Percentiles rank a stretch among this genome's conserved stretches.
Conservation (phyloP, 2,329 filamentous ascomycete genomes). For the Rutstroemia sydowiana region DNA sequence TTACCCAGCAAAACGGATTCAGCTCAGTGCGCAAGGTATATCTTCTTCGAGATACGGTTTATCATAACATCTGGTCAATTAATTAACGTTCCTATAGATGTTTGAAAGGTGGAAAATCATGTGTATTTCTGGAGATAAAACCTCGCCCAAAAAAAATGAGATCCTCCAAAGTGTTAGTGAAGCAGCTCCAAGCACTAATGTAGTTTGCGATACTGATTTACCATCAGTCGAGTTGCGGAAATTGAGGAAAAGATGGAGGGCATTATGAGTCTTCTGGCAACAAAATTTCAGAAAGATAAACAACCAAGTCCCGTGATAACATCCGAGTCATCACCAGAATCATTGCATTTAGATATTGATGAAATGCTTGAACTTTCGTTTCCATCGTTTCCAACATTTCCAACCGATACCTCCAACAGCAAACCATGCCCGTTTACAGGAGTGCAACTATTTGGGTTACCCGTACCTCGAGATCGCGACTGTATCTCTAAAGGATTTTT, state of each 20-base stretch:
- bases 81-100: constrained; percentile 8
- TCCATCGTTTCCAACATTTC: neutral
- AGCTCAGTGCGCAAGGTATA: constrained; percentile 45
- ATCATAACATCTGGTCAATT: constrained; percentile 37
- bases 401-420: constrained; percentile 42
- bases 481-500: constrained; percentile 13
- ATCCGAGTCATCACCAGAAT: neutral
- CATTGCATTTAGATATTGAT: neutral
- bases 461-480: constrained; percentile 13
- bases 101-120: constrained; percentile 13
- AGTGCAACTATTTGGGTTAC: constrained; percentile 37
- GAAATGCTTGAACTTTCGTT: neutral
- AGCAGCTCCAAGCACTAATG: constrained; percentile 1
- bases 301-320: neutral
- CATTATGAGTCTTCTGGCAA: constrained; percentile 15
- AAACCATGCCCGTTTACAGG: too few species aligned
- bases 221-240: constrained; percentile 27
- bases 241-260: constrained; percentile 30
- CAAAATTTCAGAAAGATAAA: constrained; percentile 14
- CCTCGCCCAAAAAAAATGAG: constrained; percentile 42
- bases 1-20: constrained; percentile 37
- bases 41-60: constrained; percentile 32
- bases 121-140: constrained; percentile 42
- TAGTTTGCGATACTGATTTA: neutral
- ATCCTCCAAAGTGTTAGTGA: constrained; percentile 36